Evolutionary conservation across 352 stramenopile species (phyloP).

Genomic region (Globisporangium abappressorium): DNA sequence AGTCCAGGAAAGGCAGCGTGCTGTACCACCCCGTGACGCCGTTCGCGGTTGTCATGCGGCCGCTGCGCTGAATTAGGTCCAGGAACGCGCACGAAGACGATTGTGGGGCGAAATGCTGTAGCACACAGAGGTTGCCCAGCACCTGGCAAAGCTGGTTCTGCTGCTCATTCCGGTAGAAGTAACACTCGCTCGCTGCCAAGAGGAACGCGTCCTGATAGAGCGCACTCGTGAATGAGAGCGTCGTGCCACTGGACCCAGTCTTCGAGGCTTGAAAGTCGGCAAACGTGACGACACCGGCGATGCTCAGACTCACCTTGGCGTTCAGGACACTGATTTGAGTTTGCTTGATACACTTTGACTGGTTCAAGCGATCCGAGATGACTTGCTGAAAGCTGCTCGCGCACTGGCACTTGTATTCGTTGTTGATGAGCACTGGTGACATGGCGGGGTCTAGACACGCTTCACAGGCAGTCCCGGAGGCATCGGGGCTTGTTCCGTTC

Average conservation of each 20-base stretch:
- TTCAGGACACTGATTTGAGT: conserved; percentile 47
- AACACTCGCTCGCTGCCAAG: conserved; percentile 73
- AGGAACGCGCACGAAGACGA: conserved; percentile 74
- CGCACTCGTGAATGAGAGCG: conserved; percentile 43
- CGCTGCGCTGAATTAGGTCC: conserved; percentile 61
- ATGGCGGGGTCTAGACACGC: conserved; percentile 79
- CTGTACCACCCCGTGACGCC: conserved; percentile 58
- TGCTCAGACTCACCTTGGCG: conserved; percentile 42
- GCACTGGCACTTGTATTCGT: conserved; percentile 54
- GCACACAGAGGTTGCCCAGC: conserved; percentile 91
- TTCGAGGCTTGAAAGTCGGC: conserved; percentile 41
- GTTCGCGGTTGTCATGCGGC: conserved; percentile 41
- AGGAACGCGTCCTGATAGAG: conserved; percentile 82
- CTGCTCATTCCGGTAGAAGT: conserved; percentile 76
- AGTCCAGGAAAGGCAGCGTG: conserved; percentile 90
- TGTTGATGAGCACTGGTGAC: conserved; percentile 34
- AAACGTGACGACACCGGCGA: conserved; percentile 34
- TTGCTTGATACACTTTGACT: conserved; percentile 40
- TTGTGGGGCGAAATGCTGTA: conserved; percentile 84
- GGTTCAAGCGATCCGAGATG: conserved; percentile 33
- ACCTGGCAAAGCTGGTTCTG: conserved; percentile 81
- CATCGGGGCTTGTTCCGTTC: conserved; percentile 35
- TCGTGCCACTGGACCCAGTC: conserved; percentile 23
- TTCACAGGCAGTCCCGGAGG: conserved; percentile 45
- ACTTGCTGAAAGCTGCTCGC: conserved; percentile 49